Percentiles rank a stretch among this genome's conserved stretches.
phyloP scores from a whole-genome alignment of 371 early-diverging fungal species.

The Apophysomyces ossiformis region DNA sequence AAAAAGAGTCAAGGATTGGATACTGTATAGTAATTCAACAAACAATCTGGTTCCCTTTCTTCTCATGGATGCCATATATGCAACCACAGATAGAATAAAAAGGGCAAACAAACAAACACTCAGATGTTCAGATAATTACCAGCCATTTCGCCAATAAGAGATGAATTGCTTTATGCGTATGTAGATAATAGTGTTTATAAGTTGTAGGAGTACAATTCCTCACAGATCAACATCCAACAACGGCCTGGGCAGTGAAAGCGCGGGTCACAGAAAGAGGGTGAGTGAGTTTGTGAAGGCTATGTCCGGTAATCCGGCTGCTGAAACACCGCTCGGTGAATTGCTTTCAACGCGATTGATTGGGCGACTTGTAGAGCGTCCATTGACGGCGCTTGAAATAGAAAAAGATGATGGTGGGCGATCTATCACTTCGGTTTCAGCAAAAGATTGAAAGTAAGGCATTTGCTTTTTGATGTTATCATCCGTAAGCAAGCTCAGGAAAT shows the following conservation, averaged over 20 bases:
- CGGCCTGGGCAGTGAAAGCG: background rate
- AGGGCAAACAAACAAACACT: background rate
- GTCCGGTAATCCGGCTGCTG: too few species aligned
- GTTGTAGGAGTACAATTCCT: background rate
- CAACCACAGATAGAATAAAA: background rate
- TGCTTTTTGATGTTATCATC: too few species aligned
- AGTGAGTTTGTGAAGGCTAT: too few species aligned
- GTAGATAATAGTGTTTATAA: background rate
- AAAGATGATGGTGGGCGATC: too few species aligned
- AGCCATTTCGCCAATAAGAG: constrained; percentile 7
- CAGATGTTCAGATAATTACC: constrained; percentile 9
- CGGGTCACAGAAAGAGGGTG: too few species aligned
- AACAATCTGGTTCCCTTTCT: background rate
- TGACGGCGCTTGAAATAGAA: too few species aligned
- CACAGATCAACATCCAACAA: constrained; percentile 8
- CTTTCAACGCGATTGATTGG: too few species aligned
- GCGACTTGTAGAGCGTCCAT: too few species aligned
- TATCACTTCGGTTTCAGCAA: too few species aligned
- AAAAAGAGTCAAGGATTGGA: constrained; percentile 7
- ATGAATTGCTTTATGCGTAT: background rate
- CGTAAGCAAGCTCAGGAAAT: too few species aligned
- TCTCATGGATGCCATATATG: background rate
- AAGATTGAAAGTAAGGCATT: too few species aligned
- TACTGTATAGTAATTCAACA: background rate
- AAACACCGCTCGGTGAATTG: too few species aligned